Conservation (phyloP, 1,284 basidiomycete species). For the Trametes hirsuta region DNA sequence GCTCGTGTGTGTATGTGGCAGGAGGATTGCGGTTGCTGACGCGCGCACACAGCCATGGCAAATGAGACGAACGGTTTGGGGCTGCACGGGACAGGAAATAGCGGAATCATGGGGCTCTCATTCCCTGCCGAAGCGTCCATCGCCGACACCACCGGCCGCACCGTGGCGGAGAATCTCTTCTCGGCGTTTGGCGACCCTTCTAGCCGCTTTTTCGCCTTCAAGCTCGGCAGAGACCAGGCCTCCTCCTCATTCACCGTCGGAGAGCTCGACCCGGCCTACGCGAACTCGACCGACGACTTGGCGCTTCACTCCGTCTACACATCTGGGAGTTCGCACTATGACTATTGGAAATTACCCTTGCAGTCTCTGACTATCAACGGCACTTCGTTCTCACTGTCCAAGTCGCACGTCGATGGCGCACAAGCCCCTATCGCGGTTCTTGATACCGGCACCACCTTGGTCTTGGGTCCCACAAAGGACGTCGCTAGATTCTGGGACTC, state of each 20-base stretch:
- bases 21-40: neutral
- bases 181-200: constrained; percentile 42
- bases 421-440: constrained; percentile 53
- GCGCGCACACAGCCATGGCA: constrained; percentile 44
- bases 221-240: constrained; percentile 44
- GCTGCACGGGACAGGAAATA: constrained; percentile 51
- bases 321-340: constrained; percentile 41
- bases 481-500: constrained; percentile 53
- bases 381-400: constrained; percentile 43
- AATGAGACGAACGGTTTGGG: constrained; percentile 48
- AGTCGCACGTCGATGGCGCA: constrained; percentile 49
- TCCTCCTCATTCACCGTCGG: constrained; percentile 58
- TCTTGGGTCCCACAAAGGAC: constrained; percentile 55
- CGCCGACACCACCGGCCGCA: constrained; percentile 43
- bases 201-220: constrained; percentile 54
- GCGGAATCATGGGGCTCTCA: constrained; percentile 59
- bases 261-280: constrained; percentile 46
- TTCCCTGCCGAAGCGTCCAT: constrained; percentile 56
- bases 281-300: constrained; percentile 40
- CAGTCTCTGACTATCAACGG: constrained; percentile 49
- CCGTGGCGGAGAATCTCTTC: constrained; percentile 54
- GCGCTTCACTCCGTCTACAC: constrained; percentile 47
- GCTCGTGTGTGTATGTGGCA: neutral
- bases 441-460: constrained; percentile 62
- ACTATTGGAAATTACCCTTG: constrained; percentile 63